phyloP scores from a whole-genome alignment of 257 asterid species.

The Nicotiana paniculata region DNA sequence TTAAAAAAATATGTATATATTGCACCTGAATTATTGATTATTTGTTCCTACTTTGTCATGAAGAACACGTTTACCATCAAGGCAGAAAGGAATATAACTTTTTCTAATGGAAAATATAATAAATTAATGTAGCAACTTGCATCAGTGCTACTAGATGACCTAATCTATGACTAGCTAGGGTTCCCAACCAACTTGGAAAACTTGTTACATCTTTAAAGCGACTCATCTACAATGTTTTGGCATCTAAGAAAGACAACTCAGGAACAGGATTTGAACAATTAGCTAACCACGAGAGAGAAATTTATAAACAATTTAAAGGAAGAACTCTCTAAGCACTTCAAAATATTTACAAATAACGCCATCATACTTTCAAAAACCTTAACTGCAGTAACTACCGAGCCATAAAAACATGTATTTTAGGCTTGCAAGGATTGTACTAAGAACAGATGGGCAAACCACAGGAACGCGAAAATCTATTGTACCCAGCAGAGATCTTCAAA shows the following conservation, averaged over 20 bases:
- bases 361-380: background rate
- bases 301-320: background rate
- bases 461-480: background rate
- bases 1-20: no score
- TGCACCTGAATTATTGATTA: background rate
- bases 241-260: background rate
- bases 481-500: background rate
- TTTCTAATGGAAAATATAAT: background rate
- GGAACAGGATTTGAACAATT: background rate
- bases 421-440: background rate
- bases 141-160: background rate
- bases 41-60: background rate
- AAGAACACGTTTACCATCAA: background rate
- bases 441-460: background rate
- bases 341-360: background rate
- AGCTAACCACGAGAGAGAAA: background rate
- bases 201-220: background rate
- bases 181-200: background rate
- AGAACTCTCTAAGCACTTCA: background rate
- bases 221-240: background rate
- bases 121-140: background rate
- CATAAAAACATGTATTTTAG: background rate
- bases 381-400: background rate
- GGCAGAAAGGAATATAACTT: background rate
- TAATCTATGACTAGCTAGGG: background rate